Conservation (phyloP, 2,329 filamentous ascomycete species). For the Emydomyces testavorans region DNA sequence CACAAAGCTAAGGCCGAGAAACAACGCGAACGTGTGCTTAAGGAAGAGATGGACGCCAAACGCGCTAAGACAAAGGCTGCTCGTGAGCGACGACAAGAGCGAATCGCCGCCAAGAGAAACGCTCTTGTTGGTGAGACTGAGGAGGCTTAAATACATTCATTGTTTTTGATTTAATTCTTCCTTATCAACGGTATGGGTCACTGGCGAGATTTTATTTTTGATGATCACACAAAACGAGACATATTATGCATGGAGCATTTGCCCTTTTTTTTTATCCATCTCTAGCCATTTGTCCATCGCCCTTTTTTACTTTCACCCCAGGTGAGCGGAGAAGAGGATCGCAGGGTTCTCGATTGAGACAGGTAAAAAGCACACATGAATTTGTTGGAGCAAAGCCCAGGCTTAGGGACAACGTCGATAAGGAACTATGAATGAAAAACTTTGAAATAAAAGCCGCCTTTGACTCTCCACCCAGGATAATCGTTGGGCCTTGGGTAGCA, state of each 20-base stretch:
- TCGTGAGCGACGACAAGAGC: conserved; percentile 94
- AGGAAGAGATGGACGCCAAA: conserved; percentile 99
- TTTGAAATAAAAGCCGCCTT: conserved; percentile 2
- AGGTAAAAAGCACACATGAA: neutral
- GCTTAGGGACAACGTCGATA: conserved; percentile 4
- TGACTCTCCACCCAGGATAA: neutral
- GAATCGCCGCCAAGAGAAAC: conserved; percentile 79
- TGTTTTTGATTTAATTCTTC: conserved; percentile 15
- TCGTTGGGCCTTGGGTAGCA: neutral
- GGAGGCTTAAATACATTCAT: conserved; percentile 14
- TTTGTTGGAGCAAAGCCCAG: conserved; percentile 1
- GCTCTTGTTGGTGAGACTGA: conserved; percentile 61
- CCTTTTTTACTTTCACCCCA: conserved; percentile 1
- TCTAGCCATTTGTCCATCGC: conserved; percentile 6
- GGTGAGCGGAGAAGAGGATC: conserved; percentile 2
- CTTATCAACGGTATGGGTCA: conserved; percentile 14
- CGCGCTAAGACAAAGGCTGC: conserved; percentile 99
- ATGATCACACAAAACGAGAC: conserved; percentile 14
- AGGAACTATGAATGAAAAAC: conserved; percentile 10
- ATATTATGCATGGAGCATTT: conserved; percentile 10
- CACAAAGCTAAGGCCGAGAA: conserved; percentile 99
- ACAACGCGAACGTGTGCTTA: conserved; percentile 84
- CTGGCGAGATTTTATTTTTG: conserved; percentile 14
- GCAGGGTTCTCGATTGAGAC: conserved; percentile 7
- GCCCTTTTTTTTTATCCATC: conserved; percentile 2